phyloP scores from a whole-genome alignment of 2,329 filamentous ascomycete species.

The Xylaria sp. region DNA sequence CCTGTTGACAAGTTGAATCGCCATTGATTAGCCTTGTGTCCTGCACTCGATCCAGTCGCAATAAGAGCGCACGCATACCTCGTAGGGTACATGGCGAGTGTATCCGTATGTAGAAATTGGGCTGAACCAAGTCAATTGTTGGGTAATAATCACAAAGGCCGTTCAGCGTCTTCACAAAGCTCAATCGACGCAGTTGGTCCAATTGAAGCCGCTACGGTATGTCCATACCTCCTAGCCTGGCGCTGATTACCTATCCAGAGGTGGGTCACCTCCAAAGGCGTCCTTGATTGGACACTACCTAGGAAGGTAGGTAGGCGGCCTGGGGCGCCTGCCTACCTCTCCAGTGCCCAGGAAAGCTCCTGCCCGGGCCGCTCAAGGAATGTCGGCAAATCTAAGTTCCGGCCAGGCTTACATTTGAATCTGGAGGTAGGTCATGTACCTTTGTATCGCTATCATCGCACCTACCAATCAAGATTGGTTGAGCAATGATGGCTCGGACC shows the following conservation, averaged over 20 bases:
- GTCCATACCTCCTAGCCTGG: too few species aligned
- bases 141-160: neutral
- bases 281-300: too few species aligned
- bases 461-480: neutral
- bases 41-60: too few species aligned
- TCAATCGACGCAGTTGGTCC: too few species aligned
- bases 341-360: neutral
- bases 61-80: conserved; percentile 35
- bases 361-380: neutral
- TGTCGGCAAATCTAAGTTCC: conserved; percentile 5
- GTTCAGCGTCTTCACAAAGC: too few species aligned
- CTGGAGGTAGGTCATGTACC: neutral
- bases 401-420: neutral
- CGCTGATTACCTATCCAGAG: too few species aligned
- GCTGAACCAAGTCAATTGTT: conserved; percentile 1
- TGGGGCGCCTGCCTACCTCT: too few species aligned
- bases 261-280: too few species aligned
- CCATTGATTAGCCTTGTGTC: neutral
- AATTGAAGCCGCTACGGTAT: too few species aligned
- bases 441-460: neutral
- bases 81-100: conserved; percentile 40
- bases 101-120: neutral
- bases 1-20: conserved; percentile 34
- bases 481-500: neutral
- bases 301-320: too few species aligned